These are phyloP conservation scores for Pichia sp. DNA, from an alignment of 1,139 yeast species.

Conservation along the genomic window DNA sequence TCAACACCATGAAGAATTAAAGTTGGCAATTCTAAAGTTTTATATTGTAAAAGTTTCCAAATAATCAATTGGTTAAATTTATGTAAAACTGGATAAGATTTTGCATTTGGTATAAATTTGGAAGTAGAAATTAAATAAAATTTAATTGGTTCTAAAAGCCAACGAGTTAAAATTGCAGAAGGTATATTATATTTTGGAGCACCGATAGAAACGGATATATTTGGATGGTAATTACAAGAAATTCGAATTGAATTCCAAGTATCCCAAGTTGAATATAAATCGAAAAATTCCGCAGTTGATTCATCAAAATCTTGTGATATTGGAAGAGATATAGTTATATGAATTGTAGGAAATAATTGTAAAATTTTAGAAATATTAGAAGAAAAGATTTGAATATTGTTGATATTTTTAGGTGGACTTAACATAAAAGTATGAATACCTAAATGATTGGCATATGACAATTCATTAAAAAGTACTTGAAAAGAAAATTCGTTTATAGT, in stretches of 20 bases:
- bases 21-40: conserved; percentile 27
- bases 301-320: conserved; percentile 34
- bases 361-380: conserved; percentile 24
- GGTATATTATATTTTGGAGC: conserved; percentile 47
- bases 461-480: conserved; percentile 50
- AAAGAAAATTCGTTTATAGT: conserved; percentile 44
- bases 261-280: conserved; percentile 59
- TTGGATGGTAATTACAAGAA: conserved; percentile 44
- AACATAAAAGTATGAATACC: conserved; percentile 48
- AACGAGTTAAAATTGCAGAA: conserved; percentile 42
- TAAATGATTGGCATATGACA: conserved; percentile 51
- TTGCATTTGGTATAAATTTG: conserved; percentile 49
- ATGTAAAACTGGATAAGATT: conserved; percentile 56
- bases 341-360: conserved; percentile 23
- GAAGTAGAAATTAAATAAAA: conserved; percentile 49
- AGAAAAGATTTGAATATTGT: conserved; percentile 37
- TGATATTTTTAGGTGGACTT: conserved; percentile 57
- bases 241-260: conserved; percentile 60
- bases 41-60: conserved; percentile 32
- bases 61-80: conserved; percentile 46
- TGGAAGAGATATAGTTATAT: conserved; percentile 37
- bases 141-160: conserved; percentile 62
- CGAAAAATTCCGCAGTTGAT: conserved; percentile 24
- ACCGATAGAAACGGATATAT: conserved; percentile 52
- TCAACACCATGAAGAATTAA: conserved; percentile 42